Evolutionary conservation across 169 alveolate genomes (phyloP), one percentile per base, ranked within the genome.

Genomic region (Cryptosporidium viatorum): DNA sequence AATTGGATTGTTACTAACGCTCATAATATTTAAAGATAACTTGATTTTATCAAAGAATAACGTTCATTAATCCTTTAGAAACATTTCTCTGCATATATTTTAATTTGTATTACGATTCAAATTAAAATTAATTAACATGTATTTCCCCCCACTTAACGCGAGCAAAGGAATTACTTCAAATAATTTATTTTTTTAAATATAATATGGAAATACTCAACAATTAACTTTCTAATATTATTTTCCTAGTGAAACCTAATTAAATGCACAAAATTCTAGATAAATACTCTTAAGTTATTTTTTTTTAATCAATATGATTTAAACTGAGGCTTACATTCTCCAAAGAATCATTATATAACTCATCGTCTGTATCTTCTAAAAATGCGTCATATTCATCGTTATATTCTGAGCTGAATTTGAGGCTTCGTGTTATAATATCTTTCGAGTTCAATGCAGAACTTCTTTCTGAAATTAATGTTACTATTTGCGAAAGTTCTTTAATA

Each of bases 361-460:
- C 84, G 21, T 70, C 84, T 5, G 84, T 70, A 9, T 70, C 84
- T 0, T 41, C 84, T 29, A 45, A 26, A 70, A 45, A 43, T 45
- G 59, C 43, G 21, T 48, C 65, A 26, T 29, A 29, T 35, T 70
- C 31, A 48, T 70, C 43, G 8, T 16, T 23, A 18, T 67, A 29
- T 48, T 70, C 65, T 16, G 65, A 70, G 37, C 67, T 70, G 21
- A 43, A 43, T 29, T 70, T 48, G n/a, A 45, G 45, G 39, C 43
- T 29, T 23, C 43, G 12, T 29, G 29, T 43, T 23, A 65, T 65
- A 35, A 65, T 33, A 65, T 65, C 43, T 21, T 65, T 65, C 3
- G 89, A 80, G 45, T 65, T 80, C n/a, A 80, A n/a, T 23, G 80
- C 89, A 29, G 89, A 59, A 29, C 80, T 65, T 65, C 89, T 80